Evolutionary conservation across 345 rosid genomes (phyloP), one percentile per base, ranked within the genome.

Genomic region (Rhizophora apiculata): DNA sequence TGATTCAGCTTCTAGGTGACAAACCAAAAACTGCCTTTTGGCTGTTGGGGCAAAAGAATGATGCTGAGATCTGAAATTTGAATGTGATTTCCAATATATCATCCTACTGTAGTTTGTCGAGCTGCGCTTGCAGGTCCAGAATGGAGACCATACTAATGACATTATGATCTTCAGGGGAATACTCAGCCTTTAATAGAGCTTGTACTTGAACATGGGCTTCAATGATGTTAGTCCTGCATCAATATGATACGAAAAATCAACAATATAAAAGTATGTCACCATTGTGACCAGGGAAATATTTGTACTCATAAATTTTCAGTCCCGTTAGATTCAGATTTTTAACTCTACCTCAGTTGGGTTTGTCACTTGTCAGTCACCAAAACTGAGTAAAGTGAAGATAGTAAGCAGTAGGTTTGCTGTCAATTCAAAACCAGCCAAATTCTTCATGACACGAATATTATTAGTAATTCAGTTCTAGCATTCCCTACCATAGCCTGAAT

Each of bases 131-230:
- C 71, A 89, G 80, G 67, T 88, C 96, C 3, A 73, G 78, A 30
- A 88, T 78, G 49, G 91, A 67, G 19, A 84, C 81, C 95, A 92
- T 86, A 71, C 82, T 81, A 31, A 92, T 87, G 71, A 71, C 77
- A 80, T 70, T 79, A 78, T 86, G 89, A 62, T 95, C 97, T 82
- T 89, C 90, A 0, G 79, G 70, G 6, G 92, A 82, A 75, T 95
- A 95, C 79, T 95, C 99, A 0, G 81, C 78, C 79, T 77, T 87
- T 21, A 95, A 71, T 69, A 95, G 84, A 26, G 89, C 73, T 65
- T 81, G 89, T 27, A 95, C 86, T 76, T 95, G 97, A 18, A 83
- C 60, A 82, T 95, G 96, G 58, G 99, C 99, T 83, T 95, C 99
- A 64, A 92, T 86, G 34, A 92, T 92, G 75, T 95, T 92, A 66